Conservation (phyloP, 257 asterid species). For the Jaltomata sinuosa region DNA sequence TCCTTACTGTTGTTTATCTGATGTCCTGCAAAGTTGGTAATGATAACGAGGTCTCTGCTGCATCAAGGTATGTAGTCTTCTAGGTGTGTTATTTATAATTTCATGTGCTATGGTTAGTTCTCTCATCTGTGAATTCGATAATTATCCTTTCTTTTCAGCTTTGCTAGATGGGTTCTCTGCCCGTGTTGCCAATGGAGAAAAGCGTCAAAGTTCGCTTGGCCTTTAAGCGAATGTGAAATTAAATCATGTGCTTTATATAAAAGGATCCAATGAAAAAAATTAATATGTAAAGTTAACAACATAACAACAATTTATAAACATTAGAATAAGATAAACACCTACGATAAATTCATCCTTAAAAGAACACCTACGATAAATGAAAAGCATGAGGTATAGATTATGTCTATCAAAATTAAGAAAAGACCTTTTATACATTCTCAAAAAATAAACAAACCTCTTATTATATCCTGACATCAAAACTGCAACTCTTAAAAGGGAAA, state of each 20-base stretch:
- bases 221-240: background rate
- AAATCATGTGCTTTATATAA: background rate
- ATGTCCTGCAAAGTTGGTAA: slow-evolving; percentile 54
- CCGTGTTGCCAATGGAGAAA: background rate
- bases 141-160: background rate
- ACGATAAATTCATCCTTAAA: background rate
- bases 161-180: background rate
- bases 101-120: background rate
- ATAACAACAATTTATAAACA: background rate
- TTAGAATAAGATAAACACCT: background rate
- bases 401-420: background rate
- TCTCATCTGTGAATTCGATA: background rate
- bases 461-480: no score
- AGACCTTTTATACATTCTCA: background rate
- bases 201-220: background rate
- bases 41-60: slow-evolving; percentile 70
- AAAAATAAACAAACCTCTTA: background rate
- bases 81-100: background rate
- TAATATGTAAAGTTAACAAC: background rate
- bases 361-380: background rate
- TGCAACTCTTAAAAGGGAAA: no score
- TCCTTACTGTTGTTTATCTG: slow-evolving; percentile 77
- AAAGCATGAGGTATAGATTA: background rate
- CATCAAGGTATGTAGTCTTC: slow-evolving; percentile 61
- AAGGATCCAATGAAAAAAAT: background rate